phyloP scores from a whole-genome alignment of 441 rosid genomes.

The Aquilaria agallochum region DNA sequence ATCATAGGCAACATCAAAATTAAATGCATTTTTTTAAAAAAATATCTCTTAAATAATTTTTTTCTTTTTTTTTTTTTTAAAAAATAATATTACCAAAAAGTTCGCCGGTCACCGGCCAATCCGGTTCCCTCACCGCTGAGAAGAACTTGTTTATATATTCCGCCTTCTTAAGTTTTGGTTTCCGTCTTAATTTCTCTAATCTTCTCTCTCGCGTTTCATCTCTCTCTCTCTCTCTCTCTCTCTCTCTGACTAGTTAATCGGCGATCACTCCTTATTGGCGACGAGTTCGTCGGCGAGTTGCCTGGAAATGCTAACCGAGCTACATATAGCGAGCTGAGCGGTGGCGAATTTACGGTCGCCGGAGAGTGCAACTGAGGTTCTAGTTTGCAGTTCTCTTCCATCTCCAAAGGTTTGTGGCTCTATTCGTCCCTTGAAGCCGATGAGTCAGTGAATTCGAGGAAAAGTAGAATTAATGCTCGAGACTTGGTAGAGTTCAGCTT shows the following conservation, averaged over 20 bases:
- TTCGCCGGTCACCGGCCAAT: slow-evolving; percentile 29
- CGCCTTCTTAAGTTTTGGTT: slow-evolving; percentile 18
- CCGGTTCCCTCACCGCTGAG: slow-evolving; percentile 32
- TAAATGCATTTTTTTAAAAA: background rate
- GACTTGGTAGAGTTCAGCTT: background rate
- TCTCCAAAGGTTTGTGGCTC: background rate
- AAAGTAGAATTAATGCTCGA: background rate
- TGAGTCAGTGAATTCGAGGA: background rate
- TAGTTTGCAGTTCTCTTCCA: background rate
- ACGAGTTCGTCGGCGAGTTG: slow-evolving; percentile 8
- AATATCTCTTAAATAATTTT: no score
- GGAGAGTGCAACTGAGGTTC: background rate
- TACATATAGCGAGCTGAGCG: background rate
- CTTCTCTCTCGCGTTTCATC: slow-evolving; percentile 47
- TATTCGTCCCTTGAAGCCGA: slow-evolving; percentile 3
- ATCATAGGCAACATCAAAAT: slow-evolving; percentile 5
- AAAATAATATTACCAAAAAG: no score
- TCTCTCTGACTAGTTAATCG: slow-evolving; percentile 17
- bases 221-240: slow-evolving; percentile 11
- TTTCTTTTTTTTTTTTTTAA: no score
- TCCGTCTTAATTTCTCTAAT: slow-evolving; percentile 38
- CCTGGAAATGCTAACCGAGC: slow-evolving; percentile 19
- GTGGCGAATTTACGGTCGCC: background rate
- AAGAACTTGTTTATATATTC: slow-evolving; percentile 40
- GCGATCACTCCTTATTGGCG: slow-evolving; percentile 27